Percentiles rank a stretch among this genome's conserved stretches.
phyloP scores from a whole-genome alignment of 2,329 filamentous ascomycete genomes.

The Fusarium sp. region DNA sequence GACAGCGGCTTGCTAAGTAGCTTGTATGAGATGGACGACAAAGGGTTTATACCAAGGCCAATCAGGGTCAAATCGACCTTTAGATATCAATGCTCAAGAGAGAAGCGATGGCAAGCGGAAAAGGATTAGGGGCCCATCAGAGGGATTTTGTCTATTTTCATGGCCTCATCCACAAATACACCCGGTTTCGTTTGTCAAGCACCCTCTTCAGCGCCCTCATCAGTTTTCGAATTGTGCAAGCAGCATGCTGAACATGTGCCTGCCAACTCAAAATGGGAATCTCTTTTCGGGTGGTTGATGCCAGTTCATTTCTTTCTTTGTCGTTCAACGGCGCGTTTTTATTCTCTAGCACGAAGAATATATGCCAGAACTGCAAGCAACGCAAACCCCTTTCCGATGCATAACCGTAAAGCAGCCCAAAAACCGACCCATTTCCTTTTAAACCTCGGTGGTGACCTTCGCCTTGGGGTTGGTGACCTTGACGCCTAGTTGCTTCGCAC shows the following conservation, averaged over 20 bases:
- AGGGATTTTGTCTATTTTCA: conserved; percentile 42
- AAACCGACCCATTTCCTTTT: conserved; percentile 58
- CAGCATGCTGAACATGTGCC: neutral
- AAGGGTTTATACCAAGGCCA: too few species aligned
- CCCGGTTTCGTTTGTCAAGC: conserved; percentile 25
- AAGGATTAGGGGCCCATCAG: conserved; percentile 26
- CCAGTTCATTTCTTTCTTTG: conserved; percentile 40
- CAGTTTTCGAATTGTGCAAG: conserved; percentile 24
- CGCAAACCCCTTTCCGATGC: conserved; percentile 52
- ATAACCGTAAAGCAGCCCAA: conserved; percentile 52
- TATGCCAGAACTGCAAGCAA: conserved; percentile 52
- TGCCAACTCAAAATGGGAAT: conserved; percentile 21
- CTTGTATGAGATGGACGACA: too few species aligned
- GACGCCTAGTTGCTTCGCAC: conserved; percentile 98
- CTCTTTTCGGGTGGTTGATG: conserved; percentile 37
- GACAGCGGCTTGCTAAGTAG: too few species aligned
- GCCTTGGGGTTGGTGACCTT: conserved; percentile 99
- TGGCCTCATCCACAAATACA: conserved; percentile 40
- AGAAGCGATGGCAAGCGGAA: neutral
- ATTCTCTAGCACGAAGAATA: conserved; percentile 50
- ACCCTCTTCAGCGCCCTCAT: conserved; percentile 36
- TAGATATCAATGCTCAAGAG: neutral
- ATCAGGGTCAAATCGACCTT: too few species aligned
- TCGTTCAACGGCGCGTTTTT: conserved; percentile 52
- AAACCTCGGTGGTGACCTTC: conserved; percentile 96